phyloP scores from a whole-genome alignment of 2,329 filamentous ascomycete species.

The Tolypocladium guangdongense region DNA sequence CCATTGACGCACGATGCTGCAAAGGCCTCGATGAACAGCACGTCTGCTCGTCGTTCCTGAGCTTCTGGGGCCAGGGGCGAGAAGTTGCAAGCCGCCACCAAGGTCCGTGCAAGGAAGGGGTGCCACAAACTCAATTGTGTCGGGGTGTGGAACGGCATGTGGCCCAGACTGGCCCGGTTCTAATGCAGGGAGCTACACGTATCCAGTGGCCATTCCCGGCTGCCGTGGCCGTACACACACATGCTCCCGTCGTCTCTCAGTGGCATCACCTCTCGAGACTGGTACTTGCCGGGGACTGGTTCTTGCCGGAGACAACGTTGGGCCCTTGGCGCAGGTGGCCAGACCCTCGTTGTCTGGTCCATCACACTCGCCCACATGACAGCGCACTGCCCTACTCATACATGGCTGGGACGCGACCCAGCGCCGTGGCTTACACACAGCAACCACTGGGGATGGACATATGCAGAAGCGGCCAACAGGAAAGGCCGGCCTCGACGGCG shows the following conservation, averaged over 20 bases:
- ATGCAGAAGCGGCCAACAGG: not conserved
- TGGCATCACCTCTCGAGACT: not conserved
- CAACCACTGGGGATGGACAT: not conserved
- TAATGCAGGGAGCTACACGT: not conserved
- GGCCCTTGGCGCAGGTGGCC: not conserved
- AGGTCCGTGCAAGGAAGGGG: not conserved
- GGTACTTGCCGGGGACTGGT: not conserved
- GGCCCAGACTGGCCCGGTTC: not conserved
- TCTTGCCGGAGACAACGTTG: not conserved
- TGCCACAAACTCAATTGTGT: constrained; percentile 1
- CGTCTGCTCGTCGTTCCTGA: not conserved
- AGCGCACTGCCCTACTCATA: not conserved
- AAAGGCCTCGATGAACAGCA: not conserved
- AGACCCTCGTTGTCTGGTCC: not conserved
- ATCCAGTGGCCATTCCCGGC: not conserved
- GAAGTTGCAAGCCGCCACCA: not conserved
- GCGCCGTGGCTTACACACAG: not conserved
- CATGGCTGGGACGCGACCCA: not conserved
- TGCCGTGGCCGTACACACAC: not conserved
- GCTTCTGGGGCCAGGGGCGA: not conserved
- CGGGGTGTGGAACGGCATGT: not conserved
- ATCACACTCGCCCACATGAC: not conserved
- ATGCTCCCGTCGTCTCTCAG: not conserved
- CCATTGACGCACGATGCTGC: not conserved
- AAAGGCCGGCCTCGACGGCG: not conserved